phyloP scores from a whole-genome alignment of 2,329 filamentous ascomycete species.

The Fusarium liriodendri region DNA sequence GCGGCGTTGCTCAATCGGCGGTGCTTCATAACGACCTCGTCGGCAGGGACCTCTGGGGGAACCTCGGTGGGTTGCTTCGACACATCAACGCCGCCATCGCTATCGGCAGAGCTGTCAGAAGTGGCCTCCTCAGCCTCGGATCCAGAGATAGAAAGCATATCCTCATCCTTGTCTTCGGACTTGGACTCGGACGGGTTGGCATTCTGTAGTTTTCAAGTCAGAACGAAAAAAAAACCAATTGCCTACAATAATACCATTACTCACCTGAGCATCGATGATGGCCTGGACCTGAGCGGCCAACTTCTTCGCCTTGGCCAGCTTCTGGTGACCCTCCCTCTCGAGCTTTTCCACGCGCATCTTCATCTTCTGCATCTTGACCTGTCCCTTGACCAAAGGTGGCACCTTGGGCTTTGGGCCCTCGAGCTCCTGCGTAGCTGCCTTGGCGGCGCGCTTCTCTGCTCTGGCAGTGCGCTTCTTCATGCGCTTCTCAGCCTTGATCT shows the following conservation, averaged over 20 bases:
- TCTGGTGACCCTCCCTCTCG: conserved; percentile 46
- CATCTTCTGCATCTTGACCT: conserved; percentile 50
- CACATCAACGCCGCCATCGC: conserved; percentile 38
- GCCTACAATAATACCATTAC: conserved; percentile 1
- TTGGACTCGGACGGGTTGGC: conserved; percentile 18
- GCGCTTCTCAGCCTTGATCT: conserved; percentile 40
- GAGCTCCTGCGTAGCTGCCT: conserved; percentile 43
- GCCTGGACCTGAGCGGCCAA: conserved; percentile 44
- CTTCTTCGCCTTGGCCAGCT: conserved; percentile 55
- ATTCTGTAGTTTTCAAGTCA: conserved; percentile 14
- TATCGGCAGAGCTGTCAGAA: conserved; percentile 34
- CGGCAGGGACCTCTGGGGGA: conserved; percentile 39
- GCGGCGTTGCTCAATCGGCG: conserved; percentile 47
- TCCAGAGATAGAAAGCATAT: conserved; percentile 30
- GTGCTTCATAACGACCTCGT: conserved; percentile 47
- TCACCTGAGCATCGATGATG: conserved; percentile 38
- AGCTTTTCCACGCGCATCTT: conserved; percentile 53
- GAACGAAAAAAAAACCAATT: not conserved
- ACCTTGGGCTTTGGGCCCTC: conserved; percentile 49
- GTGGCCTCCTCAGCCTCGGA: conserved; percentile 35
- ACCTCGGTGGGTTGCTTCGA: conserved; percentile 37
- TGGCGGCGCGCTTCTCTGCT: conserved; percentile 53
- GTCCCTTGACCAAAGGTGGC: conserved; percentile 52
- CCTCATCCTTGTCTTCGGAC: conserved; percentile 31
- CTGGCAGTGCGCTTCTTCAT: conserved; percentile 52